phyloP scores from a whole-genome alignment of 1,284 basidiomycete genomes.

The Sanghuangporus weigelae region DNA sequence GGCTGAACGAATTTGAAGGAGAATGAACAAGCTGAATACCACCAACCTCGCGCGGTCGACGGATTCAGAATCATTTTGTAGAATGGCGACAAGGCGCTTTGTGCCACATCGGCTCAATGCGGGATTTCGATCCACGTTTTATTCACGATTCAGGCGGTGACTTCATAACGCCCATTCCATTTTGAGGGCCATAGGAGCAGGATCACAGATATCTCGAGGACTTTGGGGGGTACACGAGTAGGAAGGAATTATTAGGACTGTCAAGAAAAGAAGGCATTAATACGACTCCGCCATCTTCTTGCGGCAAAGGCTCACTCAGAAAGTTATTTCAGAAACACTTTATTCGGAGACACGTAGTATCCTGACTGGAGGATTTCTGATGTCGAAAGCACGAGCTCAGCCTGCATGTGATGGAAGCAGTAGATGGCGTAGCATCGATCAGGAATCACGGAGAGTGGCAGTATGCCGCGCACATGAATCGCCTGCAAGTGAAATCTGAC shows the following conservation, averaged over 20 bases:
- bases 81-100: too few relatives aligned
- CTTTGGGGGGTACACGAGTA: background rate
- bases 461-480: conserved; percentile 13
- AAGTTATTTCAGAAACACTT: conserved; percentile 3
- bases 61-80: too few relatives aligned
- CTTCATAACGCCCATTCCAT: background rate
- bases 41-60: too few relatives aligned
- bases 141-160: background rate
- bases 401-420: conserved; percentile 10
- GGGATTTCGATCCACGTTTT: background rate
- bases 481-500: conserved; percentile 6
- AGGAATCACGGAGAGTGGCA: conserved; percentile 4
- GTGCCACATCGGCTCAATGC: background rate
- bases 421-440: background rate
- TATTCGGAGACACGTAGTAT: background rate
- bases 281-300: conserved; percentile 6
- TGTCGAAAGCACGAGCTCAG: conserved; percentile 14
- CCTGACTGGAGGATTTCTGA: conserved; percentile 6
- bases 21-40: too few relatives aligned
- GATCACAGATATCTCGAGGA: background rate
- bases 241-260: background rate
- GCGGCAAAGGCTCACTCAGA: conserved; percentile 12
- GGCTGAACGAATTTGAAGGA: too few relatives aligned
- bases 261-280: background rate
- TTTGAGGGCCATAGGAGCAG: background rate